Conservation (phyloP, 164 flowering plant species). For the Berberis thunbergii region DNA sequence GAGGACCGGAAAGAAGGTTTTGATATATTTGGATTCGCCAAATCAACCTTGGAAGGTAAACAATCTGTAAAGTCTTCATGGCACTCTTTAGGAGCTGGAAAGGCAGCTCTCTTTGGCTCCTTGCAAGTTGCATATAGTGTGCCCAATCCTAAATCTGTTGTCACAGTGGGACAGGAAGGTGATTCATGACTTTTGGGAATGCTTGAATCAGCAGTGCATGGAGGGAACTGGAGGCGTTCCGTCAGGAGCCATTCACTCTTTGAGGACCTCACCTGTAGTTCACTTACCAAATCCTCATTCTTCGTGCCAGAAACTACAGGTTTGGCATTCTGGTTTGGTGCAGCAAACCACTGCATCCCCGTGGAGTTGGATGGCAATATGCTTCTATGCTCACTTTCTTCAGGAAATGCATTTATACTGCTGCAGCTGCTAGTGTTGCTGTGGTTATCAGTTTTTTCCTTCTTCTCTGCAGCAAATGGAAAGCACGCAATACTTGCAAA, state of each 20-base stretch:
- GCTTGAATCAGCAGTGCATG: slow-evolving; percentile 8
- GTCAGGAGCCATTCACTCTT: slow-evolving; percentile 21
- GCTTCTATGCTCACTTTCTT: slow-evolving; percentile 17
- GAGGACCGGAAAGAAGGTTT: slow-evolving; percentile 20
- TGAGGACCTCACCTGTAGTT: slow-evolving; percentile 17
- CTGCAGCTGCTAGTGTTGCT: slow-evolving; percentile 1
- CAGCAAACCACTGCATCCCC: slow-evolving; percentile 14
- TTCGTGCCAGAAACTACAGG: slow-evolving; percentile 18
- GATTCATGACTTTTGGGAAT: slow-evolving; percentile 18
- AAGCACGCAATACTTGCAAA: slow-evolving; percentile 28
- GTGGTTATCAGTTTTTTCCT: slow-evolving; percentile 11
- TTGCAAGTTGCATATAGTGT: slow-evolving; percentile 17
- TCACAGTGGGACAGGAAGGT: slow-evolving; percentile 43
- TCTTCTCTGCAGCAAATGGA: slow-evolving; percentile 18
- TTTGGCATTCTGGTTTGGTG: slow-evolving; percentile 1
- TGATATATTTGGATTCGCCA: slow-evolving; percentile 11
- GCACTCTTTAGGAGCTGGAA: slow-evolving; percentile 14
- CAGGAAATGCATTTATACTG: slow-evolving; percentile 16
- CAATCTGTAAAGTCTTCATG: slow-evolving; percentile 17
- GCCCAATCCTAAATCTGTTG: slow-evolving; percentile 64
- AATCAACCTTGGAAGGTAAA: slow-evolving; percentile 17
- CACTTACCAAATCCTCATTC: slow-evolving; percentile 18
- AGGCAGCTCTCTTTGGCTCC: slow-evolving; percentile 14
- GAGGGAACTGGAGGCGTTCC: slow-evolving; percentile 16
- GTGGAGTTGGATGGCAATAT: slow-evolving; percentile 14